A percentile compares a stretch with the other conserved stretches of the same genome.
Evolutionary conservation across 2,329 filamentous ascomycete species (phyloP).

Genomic region (Fusarium illudens): DNA sequence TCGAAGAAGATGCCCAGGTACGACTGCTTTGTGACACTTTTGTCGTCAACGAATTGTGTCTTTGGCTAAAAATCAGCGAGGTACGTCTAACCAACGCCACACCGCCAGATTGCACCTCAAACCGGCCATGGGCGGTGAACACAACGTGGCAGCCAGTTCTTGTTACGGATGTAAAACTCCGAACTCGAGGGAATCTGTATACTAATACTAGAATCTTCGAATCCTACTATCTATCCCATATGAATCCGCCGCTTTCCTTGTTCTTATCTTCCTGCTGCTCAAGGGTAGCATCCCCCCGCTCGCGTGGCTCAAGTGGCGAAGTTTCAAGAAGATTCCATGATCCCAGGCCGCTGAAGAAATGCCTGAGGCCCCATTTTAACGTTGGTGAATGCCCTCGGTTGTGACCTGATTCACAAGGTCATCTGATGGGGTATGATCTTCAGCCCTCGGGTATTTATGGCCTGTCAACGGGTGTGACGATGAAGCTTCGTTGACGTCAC

Average conservation of each 20-base stretch:
- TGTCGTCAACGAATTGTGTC: neutral
- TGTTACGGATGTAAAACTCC: neutral
- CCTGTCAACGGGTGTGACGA: neutral
- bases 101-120: neutral
- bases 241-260: neutral
- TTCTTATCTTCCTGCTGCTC: neutral
- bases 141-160: neutral
- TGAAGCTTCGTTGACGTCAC: conserved; percentile 29
- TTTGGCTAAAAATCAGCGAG: neutral
- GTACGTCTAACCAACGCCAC: neutral
- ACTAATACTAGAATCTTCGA: neutral
- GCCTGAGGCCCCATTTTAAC: conserved; percentile 5
- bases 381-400: conserved; percentile 15
- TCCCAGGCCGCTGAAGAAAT: neutral
- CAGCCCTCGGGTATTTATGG: neutral
- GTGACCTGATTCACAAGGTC: conserved; percentile 5
- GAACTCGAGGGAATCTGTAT: neutral
- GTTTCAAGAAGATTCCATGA: conserved; percentile 17
- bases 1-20: neutral
- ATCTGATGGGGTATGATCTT: neutral
- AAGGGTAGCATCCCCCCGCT: neutral
- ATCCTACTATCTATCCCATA: too few relatives aligned
- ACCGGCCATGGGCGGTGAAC: neutral
- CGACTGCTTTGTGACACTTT: neutral
- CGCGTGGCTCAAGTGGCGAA: conserved; percentile 6